Evolutionary conservation across 371 early-diverging fungal species (phyloP), one percentile per base, ranked within the genome.

Genomic region (Circinella umbellata): DNA sequence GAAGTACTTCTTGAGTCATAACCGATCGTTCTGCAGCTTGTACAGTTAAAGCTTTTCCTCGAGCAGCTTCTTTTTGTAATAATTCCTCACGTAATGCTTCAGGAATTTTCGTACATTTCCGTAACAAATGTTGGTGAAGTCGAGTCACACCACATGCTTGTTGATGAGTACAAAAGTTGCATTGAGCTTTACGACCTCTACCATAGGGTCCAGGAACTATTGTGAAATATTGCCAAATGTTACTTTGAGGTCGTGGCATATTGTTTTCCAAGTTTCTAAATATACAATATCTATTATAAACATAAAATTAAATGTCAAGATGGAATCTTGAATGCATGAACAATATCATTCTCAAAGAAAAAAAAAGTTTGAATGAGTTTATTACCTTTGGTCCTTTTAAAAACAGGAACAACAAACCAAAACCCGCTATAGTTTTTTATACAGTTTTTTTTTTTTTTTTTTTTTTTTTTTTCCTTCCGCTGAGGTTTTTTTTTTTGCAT

Each of bases 201-300:
- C 73, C 73, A 18, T 72, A 65, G 9, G 61, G 57, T 38, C 69
- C 66, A 39, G 72, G 65, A n/a, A 72, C 61, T 39, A 77, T 64
- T 0, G 73, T 76, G 51, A 79, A 81, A 54, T 79, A 77, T 48
- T 77, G 75, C 82, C 82, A 81, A 27, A 77, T 76, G 47, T 75
- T 78, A 54, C 79, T 79, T 39, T 75, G 67, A 15, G 82, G 82
- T 14, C 82, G 77, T 69, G 82, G 82, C 82, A 81, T 81, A 61
- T 38, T 36, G 57, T 27, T 57, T 6, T 42, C 27, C 27, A 27
- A 27, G 27, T 42, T 42, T 42, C 42, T 42, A 42, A 27, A 27
- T 42, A 42, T 42, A 42, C 42, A 42, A 42, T 6, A 42, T 42
- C 42, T 42, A 42, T 27, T 27, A 0, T 42, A 42, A 0, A 11